Base-by-base conservation (phyloP, 345 rosid genomes). In the Bruguiera parviflora region DNA sequence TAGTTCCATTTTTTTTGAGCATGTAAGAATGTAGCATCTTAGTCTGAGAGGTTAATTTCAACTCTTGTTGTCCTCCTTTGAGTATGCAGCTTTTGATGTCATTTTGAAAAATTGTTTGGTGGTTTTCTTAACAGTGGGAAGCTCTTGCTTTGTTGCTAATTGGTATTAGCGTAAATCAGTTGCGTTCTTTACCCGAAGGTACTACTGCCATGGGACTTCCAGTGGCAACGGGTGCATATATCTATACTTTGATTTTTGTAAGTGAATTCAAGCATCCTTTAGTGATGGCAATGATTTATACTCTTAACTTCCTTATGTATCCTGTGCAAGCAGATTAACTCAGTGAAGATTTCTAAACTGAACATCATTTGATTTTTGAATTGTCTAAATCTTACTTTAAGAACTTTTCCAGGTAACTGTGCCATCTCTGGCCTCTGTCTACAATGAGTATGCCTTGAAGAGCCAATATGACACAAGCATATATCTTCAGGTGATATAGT, bases 401-500 rank as follows among this genome's bases (percentile, higher is more conserved):
- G 68, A 71, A 57, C 67, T 64, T 31, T 80, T 51, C 18, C 85
- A 94, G 98, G 84, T 94, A n/a, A 94, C 96, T 35, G 89, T 94
- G 63, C 98, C 98, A 60, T 91, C 98, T 13, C 52, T 94, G 90
- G 98, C 98, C 55, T 94, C 98, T 55, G 98, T 94, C 74, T 94
- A 72, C 86, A 94, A 94, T 69, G 98, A 94, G 79, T 94, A 94
- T 81, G 98, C 98, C 76, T 72, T 94, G 71, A 94, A 94, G 88
- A 94, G 97, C 75, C 97, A 94, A 68, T 94, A 87, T 69, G 98
- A 94, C 64, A 94, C 98, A 25, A 94, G 98, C 84, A 94, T 94
- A 52, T 94, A 94, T 76, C 97, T 94, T 77, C 98, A 94, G 98
- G 98, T 91, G 69, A 81, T 73, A 64, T 66, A 61, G 19, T 33